A percentile compares a stretch with the other conserved stretches of the same genome.
phyloP scores from a whole-genome alignment of 352 stramenopile species.

The Thraustochytrium sp. region DNA sequence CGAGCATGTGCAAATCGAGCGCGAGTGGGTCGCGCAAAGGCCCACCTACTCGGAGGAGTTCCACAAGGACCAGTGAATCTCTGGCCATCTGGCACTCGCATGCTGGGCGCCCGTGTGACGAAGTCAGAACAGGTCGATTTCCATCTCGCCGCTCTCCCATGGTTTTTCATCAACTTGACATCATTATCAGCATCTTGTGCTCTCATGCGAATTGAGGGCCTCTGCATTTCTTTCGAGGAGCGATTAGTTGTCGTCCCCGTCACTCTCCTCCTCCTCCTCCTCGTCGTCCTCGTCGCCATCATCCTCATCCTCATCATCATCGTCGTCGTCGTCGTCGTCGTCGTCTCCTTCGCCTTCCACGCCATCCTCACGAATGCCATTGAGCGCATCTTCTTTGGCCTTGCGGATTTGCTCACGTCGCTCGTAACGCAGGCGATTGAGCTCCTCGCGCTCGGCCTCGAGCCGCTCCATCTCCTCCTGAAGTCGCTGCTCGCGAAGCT shows the following conservation, averaged over 20 bases:
- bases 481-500: neutral
- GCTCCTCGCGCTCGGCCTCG: constrained; percentile 34
- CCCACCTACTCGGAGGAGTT: neutral
- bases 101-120: too few relatives aligned
- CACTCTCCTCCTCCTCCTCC: neutral
- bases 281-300: neutral
- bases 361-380: neutral
- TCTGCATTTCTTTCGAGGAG: too few relatives aligned
- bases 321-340: neutral
- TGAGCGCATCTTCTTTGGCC: constrained; percentile 29
- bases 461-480: constrained; percentile 34
- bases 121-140: too few relatives aligned
- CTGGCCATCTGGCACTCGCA: too few relatives aligned
- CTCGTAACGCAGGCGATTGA: constrained; percentile 19
- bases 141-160: too few relatives aligned
- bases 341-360: constrained; percentile 20
- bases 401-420: constrained; percentile 28
- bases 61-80: too few relatives aligned
- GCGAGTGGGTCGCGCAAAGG: neutral
- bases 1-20: constrained; percentile 9
- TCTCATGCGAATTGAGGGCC: too few relatives aligned
- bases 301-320: neutral
- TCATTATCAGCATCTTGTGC: too few relatives aligned
- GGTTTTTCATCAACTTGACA: too few relatives aligned
- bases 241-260: neutral